Base-by-base conservation (phyloP, 2,329 filamentous ascomycete species). In the Diaporthe aspalathi region DNA sequence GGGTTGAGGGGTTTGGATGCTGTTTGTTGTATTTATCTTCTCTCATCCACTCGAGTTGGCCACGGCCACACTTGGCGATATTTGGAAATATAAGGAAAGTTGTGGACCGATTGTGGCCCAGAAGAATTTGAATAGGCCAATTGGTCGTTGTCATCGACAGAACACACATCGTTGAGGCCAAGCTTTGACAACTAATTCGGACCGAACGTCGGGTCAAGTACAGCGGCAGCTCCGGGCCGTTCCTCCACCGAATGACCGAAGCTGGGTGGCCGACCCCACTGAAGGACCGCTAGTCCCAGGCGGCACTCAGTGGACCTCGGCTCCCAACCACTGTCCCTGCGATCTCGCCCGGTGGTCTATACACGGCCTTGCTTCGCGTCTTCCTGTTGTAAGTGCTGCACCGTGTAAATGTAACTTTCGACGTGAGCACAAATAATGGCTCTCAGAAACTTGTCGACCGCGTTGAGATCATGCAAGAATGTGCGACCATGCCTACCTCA, bases 221-320 rank as follows among this genome's bases (percentile, higher is more conserved):
- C 1, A 14, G 16, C 35, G 24, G n/a, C 60, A 43, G 57, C 57
- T 24, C 60, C 60, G 60, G 60, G 16, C 60, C 43, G 60, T 63
- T n/a, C 60, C 60, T 35, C 5, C 56, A 38, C 43, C 43, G 43
- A 35, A 6, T 24, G 29, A 5, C 45, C 60, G 45, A 50, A 50
- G 14, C 45, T 49, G 45, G 16, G 20, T 35, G 5, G 63, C 69
- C 52, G 53, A 67, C 62, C 35, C 62, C 69, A 20, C 40, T 60
- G n/a, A 43, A 17, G 63, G 43, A 16, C 38, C 43, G 50, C 32
- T 50, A 66, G 50, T 27, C 5, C 38, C 47, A n/a, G 27, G 32
- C n/a, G 54, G 29, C 32, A 16, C 17, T 52, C 24, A 22, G 62
- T 71, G 62, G 35, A 62, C 62, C 69, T 67, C 69, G 63, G 69